Base-by-base conservation (phyloP, 1,284 basidiomycete species). In the Microbotryomycetes sp. region DNA sequence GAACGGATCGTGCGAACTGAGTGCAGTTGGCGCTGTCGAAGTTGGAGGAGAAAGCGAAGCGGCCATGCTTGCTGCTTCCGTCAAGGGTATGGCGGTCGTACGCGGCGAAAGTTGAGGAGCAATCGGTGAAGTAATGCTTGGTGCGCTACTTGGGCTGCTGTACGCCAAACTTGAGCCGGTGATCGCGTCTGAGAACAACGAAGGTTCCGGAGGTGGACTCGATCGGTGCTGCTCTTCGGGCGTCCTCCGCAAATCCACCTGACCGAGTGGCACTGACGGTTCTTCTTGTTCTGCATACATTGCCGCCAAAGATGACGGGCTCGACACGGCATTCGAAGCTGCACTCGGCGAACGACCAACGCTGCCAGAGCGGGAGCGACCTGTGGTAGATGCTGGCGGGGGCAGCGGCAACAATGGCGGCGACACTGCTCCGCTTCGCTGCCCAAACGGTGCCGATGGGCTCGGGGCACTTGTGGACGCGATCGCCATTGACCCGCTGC, bases 271-370 rank as follows among this genome's bases (percentile, higher is more conserved):
- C 16, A 30, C 30, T 14, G 54, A 50, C 6, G 25, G 30, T 23
- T 58, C 56, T 15, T 59, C 51, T 6, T 58, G 54, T 12, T 59
- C 59, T 25, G 60, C 49, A 50, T 58, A 66, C 25, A 25, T 25
- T 19, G 50, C 25, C 50, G 50, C 50, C 23, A 63, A 46, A 14
- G 49, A 53, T n/a, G 62, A 61, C 3, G 62, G 64, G 25, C 47
- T 52, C 26, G 29, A 42, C 9, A 9, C 19, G 36, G 36, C n/a
- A 15, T 49, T n/a, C 15, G 23, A 28, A 16, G 36, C 36, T 9
- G 36, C n/a, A 15, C 49, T n/a, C 15, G 23, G 25, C 25, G 36
- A 25, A 5, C 57, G n/a, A 15, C 57, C 28, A 30, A 59, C 25
- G n/a, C 42, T 45, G 3, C 57, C 46, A 19, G 57, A 31, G n/a